Base-by-base conservation (phyloP, 2,329 filamentous ascomycete species). In the Colletotrichum cuscutae region DNA sequence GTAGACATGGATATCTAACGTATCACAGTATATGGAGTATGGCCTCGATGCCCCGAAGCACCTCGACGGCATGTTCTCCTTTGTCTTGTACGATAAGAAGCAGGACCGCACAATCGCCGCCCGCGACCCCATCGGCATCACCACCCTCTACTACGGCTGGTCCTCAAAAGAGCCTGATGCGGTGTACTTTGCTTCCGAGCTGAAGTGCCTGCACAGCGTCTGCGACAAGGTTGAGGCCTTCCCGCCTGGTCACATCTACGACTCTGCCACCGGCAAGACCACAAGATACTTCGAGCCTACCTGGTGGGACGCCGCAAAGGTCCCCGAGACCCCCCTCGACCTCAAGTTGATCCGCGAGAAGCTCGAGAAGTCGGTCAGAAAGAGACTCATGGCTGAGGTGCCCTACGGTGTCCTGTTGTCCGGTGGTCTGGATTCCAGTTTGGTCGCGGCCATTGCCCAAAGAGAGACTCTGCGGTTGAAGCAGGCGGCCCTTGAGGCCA, bases 61-160 rank as follows among this genome's bases (percentile, higher is more conserved):
- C 84, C 91, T 99, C 77, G 97, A 99, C 83, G 97, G 97, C 87
- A 99, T 99, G 97, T 99, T 99, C 90, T 98, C 96, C 19, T 99
- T 97, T 86, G 95, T 99, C 69, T 90, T 99, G 65, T 98, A 98
- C 85, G 97, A 99, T 87, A 98, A 97, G 90, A 92, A 91, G 77
- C 91, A 95, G 83, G 94, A 99, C 87, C 93, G 97, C 77, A 94
- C 95, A 75, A 91, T 99, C 80, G 97, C 97, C 71, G 97, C 97
- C 68, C 92, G 97, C 81, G 97, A 99, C 83, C 97, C 97, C 46
- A 98, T 99, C 79, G 97, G 97, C 78, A 92, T 99, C 83, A 98
- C 95, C 77, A 98, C 95, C 75, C 95, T 99, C 83, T 99, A 99
- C 87, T 94, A 98, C 84, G 97, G 97, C 79, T 94, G 94, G 87